Conservation (phyloP, 106 monocot species). For the Ottelia alismoides region DNA sequence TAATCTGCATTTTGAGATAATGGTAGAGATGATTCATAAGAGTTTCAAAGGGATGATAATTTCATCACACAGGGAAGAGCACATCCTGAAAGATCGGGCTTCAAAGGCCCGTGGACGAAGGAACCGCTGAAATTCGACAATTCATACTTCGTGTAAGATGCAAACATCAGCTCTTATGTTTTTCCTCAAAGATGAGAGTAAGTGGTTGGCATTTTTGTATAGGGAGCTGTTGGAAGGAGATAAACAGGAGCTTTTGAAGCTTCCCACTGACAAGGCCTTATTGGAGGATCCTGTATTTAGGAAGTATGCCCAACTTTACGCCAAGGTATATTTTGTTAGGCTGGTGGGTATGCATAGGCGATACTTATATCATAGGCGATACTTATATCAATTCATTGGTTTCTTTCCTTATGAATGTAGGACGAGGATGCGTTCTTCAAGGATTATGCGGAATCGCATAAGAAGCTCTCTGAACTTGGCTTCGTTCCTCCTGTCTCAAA, state of each 20-base stretch:
- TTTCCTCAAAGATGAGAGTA: too few relatives aligned
- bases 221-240: constrained; percentile 80
- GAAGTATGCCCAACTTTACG: constrained; percentile 79
- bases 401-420: constrained; percentile 24
- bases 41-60: too few relatives aligned
- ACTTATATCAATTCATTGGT: not conserved
- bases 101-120: constrained; percentile 90
- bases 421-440: constrained; percentile 92
- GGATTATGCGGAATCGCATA: constrained; percentile 95
- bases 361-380: too few relatives aligned
- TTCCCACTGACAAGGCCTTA: constrained; percentile 83
- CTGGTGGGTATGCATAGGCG: too few relatives aligned
- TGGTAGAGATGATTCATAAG: not conserved
- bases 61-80: constrained; percentile 17
- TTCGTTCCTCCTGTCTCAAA: constrained; percentile 38
- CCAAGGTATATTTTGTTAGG: constrained; percentile 49
- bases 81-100: constrained; percentile 92
- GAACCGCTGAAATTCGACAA: constrained; percentile 97
- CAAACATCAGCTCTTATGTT: too few relatives aligned
- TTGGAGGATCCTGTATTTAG: constrained; percentile 61
- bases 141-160: constrained; percentile 79
- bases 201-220: constrained; percentile 1
- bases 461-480: constrained; percentile 91
- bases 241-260: constrained; percentile 71
- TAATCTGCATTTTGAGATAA: too few relatives aligned